phyloP scores from a whole-genome alignment of 331 rosid genomes.

The Saraca asoca region DNA sequence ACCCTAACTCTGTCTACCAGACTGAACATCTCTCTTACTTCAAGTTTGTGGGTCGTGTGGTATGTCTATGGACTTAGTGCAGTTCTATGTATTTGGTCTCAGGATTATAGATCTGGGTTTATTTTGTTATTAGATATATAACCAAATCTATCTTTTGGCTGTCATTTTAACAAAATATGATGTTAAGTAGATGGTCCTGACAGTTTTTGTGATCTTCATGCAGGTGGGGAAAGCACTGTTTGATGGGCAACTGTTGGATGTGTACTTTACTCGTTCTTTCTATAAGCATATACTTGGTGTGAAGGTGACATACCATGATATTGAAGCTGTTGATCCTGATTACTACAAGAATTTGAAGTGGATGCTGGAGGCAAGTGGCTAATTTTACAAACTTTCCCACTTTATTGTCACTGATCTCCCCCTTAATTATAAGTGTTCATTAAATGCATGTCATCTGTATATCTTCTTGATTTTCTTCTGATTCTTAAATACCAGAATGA shows the following conservation, averaged over 20 bases:
- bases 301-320: slow-evolving; percentile 99
- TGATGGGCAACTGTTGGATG: slow-evolving; percentile 98
- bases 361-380: slow-evolving; percentile 87
- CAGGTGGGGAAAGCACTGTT: slow-evolving; percentile 98
- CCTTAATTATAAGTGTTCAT: neutral
- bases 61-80: slow-evolving; percentile 37
- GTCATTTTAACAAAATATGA: slow-evolving; percentile 17
- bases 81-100: neutral
- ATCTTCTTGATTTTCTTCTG: slow-evolving; percentile 15
- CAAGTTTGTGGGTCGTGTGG: slow-evolving; percentile 99
- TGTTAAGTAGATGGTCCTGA: slow-evolving; percentile 30
- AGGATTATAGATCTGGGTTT: neutral
- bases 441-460: slow-evolving; percentile 22
- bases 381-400: slow-evolving; percentile 24
- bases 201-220: slow-evolving; percentile 34
- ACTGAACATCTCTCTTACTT: slow-evolving; percentile 99
- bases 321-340: slow-evolving; percentile 98
- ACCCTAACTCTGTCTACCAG: slow-evolving; percentile 94
- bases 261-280: slow-evolving; percentile 97
- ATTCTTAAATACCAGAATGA: slow-evolving; percentile 60
- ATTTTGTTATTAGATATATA: slow-evolving; percentile 6
- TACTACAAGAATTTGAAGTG: slow-evolving; percentile 98
- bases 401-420: neutral
- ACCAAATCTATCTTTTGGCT: neutral
- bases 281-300: slow-evolving; percentile 96